These are phyloP conservation scores for Cornus controversa DNA, from an alignment of 148 eudicot genomes.

Conservation along the genomic window DNA sequence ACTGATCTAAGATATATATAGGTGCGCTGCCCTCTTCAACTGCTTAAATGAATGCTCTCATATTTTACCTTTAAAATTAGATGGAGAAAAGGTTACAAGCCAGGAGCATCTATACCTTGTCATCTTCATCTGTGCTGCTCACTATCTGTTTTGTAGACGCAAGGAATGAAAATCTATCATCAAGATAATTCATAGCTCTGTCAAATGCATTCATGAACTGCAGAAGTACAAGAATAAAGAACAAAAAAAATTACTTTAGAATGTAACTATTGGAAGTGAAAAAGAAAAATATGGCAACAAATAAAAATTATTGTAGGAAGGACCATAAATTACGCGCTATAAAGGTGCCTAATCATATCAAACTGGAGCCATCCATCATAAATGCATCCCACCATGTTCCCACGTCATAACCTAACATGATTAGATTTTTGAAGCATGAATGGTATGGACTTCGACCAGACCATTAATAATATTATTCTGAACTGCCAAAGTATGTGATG, in stretches of 20 bases:
- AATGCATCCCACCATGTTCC: background rate
- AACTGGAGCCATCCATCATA: background rate
- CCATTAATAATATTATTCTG: background rate
- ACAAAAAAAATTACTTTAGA: background rate
- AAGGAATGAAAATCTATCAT: slow-evolving; percentile 75
- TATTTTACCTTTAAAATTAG: background rate
- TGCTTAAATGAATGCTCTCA: background rate
- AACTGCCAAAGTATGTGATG: background rate
- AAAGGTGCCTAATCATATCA: background rate
- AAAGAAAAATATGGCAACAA: background rate
- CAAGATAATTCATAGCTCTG: slow-evolving; percentile 87
- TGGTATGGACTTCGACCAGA: background rate
- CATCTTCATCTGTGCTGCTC: slow-evolving; percentile 78
- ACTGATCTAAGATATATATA: no score
- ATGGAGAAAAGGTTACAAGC: background rate
- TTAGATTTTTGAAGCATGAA: slow-evolving; percentile 1
- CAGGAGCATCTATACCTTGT: slow-evolving; percentile 55
- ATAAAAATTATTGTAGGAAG: background rate
- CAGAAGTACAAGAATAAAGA: slow-evolving; percentile 20
- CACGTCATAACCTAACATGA: background rate
- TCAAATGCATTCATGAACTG: slow-evolving; percentile 91
- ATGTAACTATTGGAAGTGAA: slow-evolving; percentile 1
- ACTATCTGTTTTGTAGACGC: slow-evolving; percentile 74
- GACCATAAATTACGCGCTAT: background rate
- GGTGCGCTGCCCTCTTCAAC: background rate